Base-by-base conservation (phyloP, 495 filamentous ascomycete species). In the Aspergillus homomorphus region DNA sequence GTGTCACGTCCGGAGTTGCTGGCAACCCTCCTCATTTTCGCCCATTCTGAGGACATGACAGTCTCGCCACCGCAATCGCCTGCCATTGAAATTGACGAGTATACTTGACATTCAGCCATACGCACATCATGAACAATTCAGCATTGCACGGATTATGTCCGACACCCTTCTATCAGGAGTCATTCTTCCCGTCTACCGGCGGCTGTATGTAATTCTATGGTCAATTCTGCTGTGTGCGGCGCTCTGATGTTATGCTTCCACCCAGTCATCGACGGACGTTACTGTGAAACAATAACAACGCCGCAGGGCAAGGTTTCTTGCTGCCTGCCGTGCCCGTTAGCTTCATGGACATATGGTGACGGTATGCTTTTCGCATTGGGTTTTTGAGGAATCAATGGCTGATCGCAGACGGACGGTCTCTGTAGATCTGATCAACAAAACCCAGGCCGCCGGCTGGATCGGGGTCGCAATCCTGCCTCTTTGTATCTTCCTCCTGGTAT, bases 301-400 rank as follows among this genome's bases (percentile, higher is more conserved):
- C 53, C 73, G 9, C 38, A 66, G 43, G 73, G 66, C 9, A 66
- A 74, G 28, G 77, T 78, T 19, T 71, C 71, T 22, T 98, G 94
- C 69, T 98, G 94, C 73, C 68, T 98, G 57, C 95, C 95, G 63
- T 98, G 94, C 73, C 94, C 95, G 19, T 77, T 87, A 62, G 86
- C 89, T 26, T 82, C 89, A 51, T 98, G 87, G 87, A 77, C 89
- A 52, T 98, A 96, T 68, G 87, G 87, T 5, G 85, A 92, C 64
- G 81, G 84, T 87, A 62, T 69, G 81, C 73, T 24, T 54, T 44
- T 23, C 38, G 19, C 45, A 18, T 22, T 21, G 14, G 23, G 10
- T 2, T 10, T 38, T 2, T 10, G 16, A 28, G 15, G 9, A 9
- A 9, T 9, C 3, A 19, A 24, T 9, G 14, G 15, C 48, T 51